Evolutionary conservation across 768 basidiomycete genomes (phyloP).

Genomic region (Tricholoma flavovirens): DNA sequence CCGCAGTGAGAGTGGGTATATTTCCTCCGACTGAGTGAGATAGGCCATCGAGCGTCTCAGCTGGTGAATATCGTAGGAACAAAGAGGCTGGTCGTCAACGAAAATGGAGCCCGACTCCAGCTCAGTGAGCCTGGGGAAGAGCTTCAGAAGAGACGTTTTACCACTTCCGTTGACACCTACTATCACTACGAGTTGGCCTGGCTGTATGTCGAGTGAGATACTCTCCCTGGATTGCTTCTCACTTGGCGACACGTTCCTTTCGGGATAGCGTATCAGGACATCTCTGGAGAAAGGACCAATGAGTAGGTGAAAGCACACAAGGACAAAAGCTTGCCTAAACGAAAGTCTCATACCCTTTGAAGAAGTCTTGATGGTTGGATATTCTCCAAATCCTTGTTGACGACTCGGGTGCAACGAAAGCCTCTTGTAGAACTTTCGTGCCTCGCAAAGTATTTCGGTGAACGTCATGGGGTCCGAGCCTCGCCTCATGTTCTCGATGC

Average conservation of each 20-base stretch:
- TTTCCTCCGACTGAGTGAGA: constrained; percentile 34
- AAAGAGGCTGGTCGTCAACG: constrained; percentile 33
- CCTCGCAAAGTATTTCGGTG: background rate
- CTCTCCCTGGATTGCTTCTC: constrained; percentile 12
- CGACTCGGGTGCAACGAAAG: background rate
- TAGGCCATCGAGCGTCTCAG: constrained; percentile 36
- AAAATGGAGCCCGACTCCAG: constrained; percentile 31
- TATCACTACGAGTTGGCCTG: constrained; percentile 39
- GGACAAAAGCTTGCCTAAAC: background rate
- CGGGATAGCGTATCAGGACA: constrained; percentile 12
- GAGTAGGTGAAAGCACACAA: background rate
- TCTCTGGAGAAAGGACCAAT: constrained; percentile 4
- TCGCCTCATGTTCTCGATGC: constrained; percentile 12
- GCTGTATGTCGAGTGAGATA: constrained; percentile 32
- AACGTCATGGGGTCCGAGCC: background rate
- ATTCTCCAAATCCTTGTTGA: background rate
- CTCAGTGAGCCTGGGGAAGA: constrained; percentile 30
- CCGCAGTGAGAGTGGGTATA: constrained; percentile 27
- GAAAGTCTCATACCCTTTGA: background rate
- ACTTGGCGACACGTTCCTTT: constrained; percentile 7
- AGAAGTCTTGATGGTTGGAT: background rate
- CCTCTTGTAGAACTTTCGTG: background rate
- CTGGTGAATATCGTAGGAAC: constrained; percentile 23
- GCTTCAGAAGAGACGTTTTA: constrained; percentile 38
- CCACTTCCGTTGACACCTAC: constrained; percentile 43